A percentile compares a stretch with the other conserved stretches of the same genome.
Evolutionary conservation across 1,284 basidiomycete species (phyloP).

Genomic region (Boletus calvinii): DNA sequence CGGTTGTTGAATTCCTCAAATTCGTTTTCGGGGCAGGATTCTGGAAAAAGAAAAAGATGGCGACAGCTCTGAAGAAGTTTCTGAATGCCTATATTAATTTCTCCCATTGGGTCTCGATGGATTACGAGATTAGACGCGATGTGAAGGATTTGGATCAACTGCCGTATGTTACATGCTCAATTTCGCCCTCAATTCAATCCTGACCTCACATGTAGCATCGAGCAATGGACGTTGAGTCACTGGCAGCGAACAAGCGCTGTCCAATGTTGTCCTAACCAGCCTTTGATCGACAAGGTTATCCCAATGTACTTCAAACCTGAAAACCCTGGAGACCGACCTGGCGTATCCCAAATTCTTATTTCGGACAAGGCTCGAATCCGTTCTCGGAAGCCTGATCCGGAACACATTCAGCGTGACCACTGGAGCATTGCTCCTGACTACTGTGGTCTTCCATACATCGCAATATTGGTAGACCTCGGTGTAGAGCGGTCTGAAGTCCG

Average conservation of each 20-base stretch:
- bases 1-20: background rate
- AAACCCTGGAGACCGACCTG: background rate
- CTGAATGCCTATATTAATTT: background rate
- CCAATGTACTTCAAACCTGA: background rate
- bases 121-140: background rate
- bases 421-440: background rate
- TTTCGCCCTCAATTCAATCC: background rate
- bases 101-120: background rate
- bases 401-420: background rate
- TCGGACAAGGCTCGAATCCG: background rate
- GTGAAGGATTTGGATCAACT: background rate
- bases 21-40: background rate
- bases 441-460: background rate
- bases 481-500: too few species aligned
- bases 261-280: background rate
- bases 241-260: too few species aligned
- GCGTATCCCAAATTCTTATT: background rate
- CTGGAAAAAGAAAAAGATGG: too few species aligned
- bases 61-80: background rate
- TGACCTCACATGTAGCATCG: background rate
- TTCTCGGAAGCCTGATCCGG: too few species aligned
- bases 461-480: background rate
- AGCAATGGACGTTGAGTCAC: background rate
- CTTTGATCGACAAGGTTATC: background rate
- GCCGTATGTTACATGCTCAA: background rate